Conservation (phyloP, 495 filamentous ascomycete genomes). For the Chlorociboria aeruginascens region DNA sequence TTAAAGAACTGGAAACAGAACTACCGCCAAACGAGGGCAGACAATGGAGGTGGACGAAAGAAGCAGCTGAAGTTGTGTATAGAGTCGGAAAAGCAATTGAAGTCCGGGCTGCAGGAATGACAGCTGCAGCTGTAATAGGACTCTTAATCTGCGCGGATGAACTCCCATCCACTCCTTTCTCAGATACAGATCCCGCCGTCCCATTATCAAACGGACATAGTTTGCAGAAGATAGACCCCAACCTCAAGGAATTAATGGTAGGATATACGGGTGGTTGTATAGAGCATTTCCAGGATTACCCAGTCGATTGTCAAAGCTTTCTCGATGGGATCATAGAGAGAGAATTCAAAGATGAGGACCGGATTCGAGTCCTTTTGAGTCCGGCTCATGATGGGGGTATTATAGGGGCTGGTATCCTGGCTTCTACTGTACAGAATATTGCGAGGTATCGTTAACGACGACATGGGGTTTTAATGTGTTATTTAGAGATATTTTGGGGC, state of each 20-base stretch:
- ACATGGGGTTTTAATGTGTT: too few relatives aligned
- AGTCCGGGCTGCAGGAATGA: slow-evolving; percentile 55
- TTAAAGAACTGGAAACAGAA: slow-evolving; percentile 38
- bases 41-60: slow-evolving; percentile 47
- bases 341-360: slow-evolving; percentile 33
- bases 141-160: slow-evolving; percentile 56
- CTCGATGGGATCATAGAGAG: slow-evolving; percentile 51
- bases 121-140: slow-evolving; percentile 59
- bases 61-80: slow-evolving; percentile 42
- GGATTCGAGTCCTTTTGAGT: slow-evolving; percentile 48
- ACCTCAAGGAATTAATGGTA: slow-evolving; percentile 50
- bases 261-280: slow-evolving; percentile 74
- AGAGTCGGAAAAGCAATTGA: slow-evolving; percentile 53
- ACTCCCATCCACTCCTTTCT: slow-evolving; percentile 29
- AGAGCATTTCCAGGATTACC: slow-evolving; percentile 61
- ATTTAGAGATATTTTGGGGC: too few relatives aligned
- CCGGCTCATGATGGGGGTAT: slow-evolving; percentile 69
- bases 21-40: slow-evolving; percentile 34
- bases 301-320: slow-evolving; percentile 53
- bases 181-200: not conserved
- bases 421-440: slow-evolving; percentile 31
- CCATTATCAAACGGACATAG: not conserved
- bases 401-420: slow-evolving; percentile 63
- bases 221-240: not conserved
- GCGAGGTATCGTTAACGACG: not conserved